phyloP scores from a whole-genome alignment of 1,284 basidiomycete genomes.

The Ustilago cynodontis region DNA sequence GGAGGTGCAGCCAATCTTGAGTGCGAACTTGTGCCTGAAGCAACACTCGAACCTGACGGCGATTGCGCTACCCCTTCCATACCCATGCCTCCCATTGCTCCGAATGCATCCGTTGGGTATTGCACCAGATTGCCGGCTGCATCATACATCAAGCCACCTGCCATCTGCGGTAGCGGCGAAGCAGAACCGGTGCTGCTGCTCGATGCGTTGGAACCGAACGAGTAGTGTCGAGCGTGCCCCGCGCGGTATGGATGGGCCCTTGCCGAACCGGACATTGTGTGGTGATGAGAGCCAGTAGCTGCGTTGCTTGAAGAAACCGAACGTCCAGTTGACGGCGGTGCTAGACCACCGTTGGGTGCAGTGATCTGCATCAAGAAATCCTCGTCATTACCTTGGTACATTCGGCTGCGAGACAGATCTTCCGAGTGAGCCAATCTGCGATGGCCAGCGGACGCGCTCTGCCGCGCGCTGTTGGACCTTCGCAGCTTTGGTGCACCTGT shows the following conservation, averaged over 20 bases:
- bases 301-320: conserved; percentile 35
- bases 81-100: conserved; percentile 12
- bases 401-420: conserved; percentile 53
- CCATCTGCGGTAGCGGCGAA: conserved; percentile 34
- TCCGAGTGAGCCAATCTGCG: conserved; percentile 55
- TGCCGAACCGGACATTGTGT: conserved; percentile 30
- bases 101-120: conserved; percentile 37
- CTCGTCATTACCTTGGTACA: conserved; percentile 42
- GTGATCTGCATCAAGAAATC: conserved; percentile 61
- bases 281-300: conserved; percentile 18
- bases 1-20: conserved; percentile 25
- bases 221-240: conserved; percentile 53
- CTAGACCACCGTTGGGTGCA: conserved; percentile 58
- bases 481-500: conserved; percentile 20
- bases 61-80: conserved; percentile 29
- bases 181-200: conserved; percentile 47
- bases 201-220: conserved; percentile 51
- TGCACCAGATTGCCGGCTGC: conserved; percentile 28
- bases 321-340: conserved; percentile 51
- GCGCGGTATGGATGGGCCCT: conserved; percentile 50
- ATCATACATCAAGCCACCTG: conserved; percentile 30
- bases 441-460: conserved; percentile 40
- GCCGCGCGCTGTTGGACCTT: conserved; percentile 35
- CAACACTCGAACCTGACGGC: conserved; percentile 31
- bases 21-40: conserved; percentile 36